Conservation (phyloP, 2,329 filamentous ascomycete genomes). For the Ophiostoma angusticollis region DNA sequence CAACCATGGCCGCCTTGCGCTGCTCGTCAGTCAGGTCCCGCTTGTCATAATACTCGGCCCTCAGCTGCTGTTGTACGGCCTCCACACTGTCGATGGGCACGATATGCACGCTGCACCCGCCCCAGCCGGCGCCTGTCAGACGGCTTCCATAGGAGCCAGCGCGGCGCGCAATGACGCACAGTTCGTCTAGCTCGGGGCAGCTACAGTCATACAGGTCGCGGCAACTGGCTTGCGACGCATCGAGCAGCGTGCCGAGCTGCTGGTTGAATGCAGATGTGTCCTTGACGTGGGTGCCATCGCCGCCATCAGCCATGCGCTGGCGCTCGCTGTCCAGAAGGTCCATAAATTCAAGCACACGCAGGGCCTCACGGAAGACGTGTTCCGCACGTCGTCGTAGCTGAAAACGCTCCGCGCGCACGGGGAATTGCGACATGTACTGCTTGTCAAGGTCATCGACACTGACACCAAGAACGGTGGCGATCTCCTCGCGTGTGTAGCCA, state of each 20-base stretch:
- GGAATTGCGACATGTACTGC: slow-evolving; percentile 76
- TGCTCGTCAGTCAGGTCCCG: slow-evolving; percentile 55
- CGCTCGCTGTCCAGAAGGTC: slow-evolving; percentile 46
- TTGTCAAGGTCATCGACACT: slow-evolving; percentile 59
- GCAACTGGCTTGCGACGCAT: slow-evolving; percentile 80
- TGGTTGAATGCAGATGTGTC: slow-evolving; percentile 50
- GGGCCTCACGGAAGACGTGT: slow-evolving; percentile 83
- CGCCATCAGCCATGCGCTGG: too few species aligned
- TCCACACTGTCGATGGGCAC: slow-evolving; percentile 74
- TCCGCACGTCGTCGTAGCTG: slow-evolving; percentile 75
- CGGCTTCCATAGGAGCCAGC: slow-evolving; percentile 77
- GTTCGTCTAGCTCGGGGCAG: slow-evolving; percentile 79
- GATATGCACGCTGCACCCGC: slow-evolving; percentile 88
- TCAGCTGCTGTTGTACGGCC: slow-evolving; percentile 62
- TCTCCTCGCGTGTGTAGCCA: slow-evolving; percentile 80
- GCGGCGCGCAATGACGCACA: slow-evolving; percentile 65
- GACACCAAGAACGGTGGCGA: slow-evolving; percentile 55
- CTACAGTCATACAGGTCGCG: slow-evolving; percentile 82
- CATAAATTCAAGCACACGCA: slow-evolving; percentile 75
- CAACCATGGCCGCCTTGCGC: slow-evolving; percentile 66
- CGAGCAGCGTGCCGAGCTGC: slow-evolving; percentile 70
- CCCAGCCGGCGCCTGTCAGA: slow-evolving; percentile 91
- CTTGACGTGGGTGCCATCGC: slow-evolving; percentile 23
- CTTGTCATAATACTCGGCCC: slow-evolving; percentile 70
- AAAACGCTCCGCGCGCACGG: slow-evolving; percentile 77